phyloP scores from a whole-genome alignment of 2,329 filamentous ascomycete genomes.

The Fusarium setosum region DNA sequence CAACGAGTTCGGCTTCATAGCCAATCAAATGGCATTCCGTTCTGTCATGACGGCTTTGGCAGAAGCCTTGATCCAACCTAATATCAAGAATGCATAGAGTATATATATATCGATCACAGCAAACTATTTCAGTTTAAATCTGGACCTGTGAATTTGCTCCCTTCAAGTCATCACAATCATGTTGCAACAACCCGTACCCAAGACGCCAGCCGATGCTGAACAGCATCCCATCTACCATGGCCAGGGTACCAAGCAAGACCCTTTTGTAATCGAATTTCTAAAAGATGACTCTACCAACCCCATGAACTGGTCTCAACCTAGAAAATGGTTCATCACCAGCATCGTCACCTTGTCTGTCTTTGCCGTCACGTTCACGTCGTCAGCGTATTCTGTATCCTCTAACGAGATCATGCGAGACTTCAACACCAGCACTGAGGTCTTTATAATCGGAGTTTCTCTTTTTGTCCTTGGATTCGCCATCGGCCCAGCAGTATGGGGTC shows the following conservation, averaged over 20 bases:
- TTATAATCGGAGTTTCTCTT: not conserved
- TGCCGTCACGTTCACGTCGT: not conserved
- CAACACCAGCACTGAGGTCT: not conserved
- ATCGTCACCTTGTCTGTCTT: not conserved
- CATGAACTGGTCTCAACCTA: not conserved
- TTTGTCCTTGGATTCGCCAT: conserved; percentile 59
- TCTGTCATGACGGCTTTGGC: too few relatives aligned
- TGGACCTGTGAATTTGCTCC: too few relatives aligned
- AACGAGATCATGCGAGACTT: not conserved
- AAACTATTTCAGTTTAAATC: too few relatives aligned
- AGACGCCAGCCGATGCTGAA: too few relatives aligned
- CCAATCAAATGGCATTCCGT: too few relatives aligned
- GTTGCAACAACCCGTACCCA: too few relatives aligned
- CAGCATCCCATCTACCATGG: too few relatives aligned
- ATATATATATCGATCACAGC: too few relatives aligned
- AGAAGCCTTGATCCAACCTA: too few relatives aligned
- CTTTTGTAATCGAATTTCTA: not conserved
- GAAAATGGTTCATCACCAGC: not conserved
- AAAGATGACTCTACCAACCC: not conserved
- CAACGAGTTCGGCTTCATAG: too few relatives aligned
- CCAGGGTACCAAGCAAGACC: not conserved
- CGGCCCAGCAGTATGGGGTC: conserved; percentile 78
- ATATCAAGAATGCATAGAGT: too few relatives aligned
- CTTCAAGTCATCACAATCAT: too few relatives aligned
- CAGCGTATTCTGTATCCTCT: not conserved